A percentile compares a stretch with the other conserved stretches of the same genome.
Evolutionary conservation across 805 yeast species (phyloP).

Genomic region (Allodekkera sacchari): DNA sequence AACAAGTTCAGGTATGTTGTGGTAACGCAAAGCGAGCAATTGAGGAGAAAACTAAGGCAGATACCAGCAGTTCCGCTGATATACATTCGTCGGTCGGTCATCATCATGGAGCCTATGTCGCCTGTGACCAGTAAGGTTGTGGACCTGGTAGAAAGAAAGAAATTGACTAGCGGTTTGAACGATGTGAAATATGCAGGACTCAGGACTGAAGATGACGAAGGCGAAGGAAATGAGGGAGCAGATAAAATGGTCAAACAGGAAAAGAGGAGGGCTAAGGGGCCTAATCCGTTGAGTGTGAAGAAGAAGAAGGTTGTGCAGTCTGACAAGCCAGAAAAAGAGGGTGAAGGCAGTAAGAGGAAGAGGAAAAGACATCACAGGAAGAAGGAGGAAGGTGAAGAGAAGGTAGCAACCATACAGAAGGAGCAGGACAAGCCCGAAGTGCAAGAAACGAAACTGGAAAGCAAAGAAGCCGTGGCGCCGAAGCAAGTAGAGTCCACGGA

Average conservation of each 20-base stretch:
- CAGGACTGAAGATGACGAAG: constrained; percentile 17
- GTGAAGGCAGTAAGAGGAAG: background rate
- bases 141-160: constrained; percentile 47
- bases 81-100: constrained; percentile 82
- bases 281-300: constrained; percentile 86
- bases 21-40: constrained; percentile 69
- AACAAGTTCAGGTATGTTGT: constrained; percentile 90
- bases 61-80: constrained; percentile 88
- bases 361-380: constrained; percentile 2
- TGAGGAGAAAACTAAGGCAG: constrained; percentile 60
- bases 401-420: background rate
- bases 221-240: constrained; percentile 10
- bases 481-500: too few species aligned
- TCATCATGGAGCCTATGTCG: constrained; percentile 93
- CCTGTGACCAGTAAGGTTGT: constrained; percentile 52
- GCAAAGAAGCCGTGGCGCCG: background rate
- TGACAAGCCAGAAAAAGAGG: background rate
- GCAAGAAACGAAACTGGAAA: background rate
- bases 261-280: constrained; percentile 67
- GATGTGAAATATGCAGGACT: constrained; percentile 43
- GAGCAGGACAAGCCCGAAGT: background rate
- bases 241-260: constrained; percentile 29
- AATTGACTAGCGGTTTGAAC: constrained; percentile 74
- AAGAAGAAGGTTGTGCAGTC: constrained; percentile 28
- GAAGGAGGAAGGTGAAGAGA: background rate